These are phyloP conservation scores for Penicillium sumatraense DNA, from an alignment of 2,329 filamentous ascomycete genomes.

Conservation along the genomic window DNA sequence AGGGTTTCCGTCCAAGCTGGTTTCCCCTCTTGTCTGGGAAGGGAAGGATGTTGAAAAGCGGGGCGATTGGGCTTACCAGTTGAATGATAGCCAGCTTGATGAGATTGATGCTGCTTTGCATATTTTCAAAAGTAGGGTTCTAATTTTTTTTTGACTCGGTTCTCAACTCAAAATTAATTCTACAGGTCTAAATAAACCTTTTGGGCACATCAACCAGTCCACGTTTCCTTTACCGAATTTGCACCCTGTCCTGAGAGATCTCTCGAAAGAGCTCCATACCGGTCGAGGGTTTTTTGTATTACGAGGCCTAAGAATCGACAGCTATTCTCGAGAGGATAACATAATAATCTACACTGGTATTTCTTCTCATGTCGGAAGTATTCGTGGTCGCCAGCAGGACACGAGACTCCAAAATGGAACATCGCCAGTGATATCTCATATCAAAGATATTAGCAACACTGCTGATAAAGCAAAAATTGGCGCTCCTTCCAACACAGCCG, in stretches of 20 bases:
- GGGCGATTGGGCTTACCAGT: constrained; percentile 42
- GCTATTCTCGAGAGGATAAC: constrained; percentile 39
- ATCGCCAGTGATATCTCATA: constrained; percentile 60
- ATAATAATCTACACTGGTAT: constrained; percentile 49
- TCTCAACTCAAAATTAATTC: not conserved
- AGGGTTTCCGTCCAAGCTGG: constrained; percentile 47
- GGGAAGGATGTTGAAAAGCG: constrained; percentile 40
- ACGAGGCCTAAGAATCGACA: constrained; percentile 44
- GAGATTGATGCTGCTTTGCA: constrained; percentile 50
- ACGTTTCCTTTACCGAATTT: constrained; percentile 49
- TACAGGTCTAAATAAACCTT: constrained; percentile 34
- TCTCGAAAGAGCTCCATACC: constrained; percentile 43
- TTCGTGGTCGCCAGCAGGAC: constrained; percentile 49
- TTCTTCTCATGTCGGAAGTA: constrained; percentile 46
- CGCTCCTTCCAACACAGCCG: constrained; percentile 26
- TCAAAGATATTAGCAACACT: constrained; percentile 60
- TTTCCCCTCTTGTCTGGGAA: constrained; percentile 54
- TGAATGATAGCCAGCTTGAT: constrained; percentile 39
- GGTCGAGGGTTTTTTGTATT: constrained; percentile 52
- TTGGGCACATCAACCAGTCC: constrained; percentile 48
- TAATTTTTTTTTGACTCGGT: not conserved
- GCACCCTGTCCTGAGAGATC: constrained; percentile 32
- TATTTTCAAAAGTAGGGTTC: constrained; percentile 45
- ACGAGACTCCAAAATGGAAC: constrained; percentile 22
- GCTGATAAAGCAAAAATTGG: constrained; percentile 18